Evolutionary conservation across 768 basidiomycete genomes (phyloP), one percentile per base, ranked within the genome.

Genomic region (Pholiota conissans): DNA sequence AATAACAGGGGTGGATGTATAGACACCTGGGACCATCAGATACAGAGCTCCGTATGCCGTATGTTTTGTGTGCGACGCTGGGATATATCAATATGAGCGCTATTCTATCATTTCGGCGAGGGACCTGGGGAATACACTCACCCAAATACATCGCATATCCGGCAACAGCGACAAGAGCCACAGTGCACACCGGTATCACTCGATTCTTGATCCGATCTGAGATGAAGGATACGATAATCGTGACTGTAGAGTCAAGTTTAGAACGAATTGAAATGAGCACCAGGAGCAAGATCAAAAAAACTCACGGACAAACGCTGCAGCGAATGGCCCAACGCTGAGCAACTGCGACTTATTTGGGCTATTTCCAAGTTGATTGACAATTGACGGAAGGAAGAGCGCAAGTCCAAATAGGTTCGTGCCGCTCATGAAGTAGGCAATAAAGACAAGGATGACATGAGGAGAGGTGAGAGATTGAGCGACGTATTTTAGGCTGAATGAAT

Each of bases 271-370:
- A 28, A n/a, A 34, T 48, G 27, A n/a, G 1, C 20, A 40, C 0
- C 4, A n/a, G 5, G 10, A 28, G 14, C 30, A n/a, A 27, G 35
- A 20, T 24, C 27, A 27, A 14, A 24, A n/a, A n/a, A 1, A 61
- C 73, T 50, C 50, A 76, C 75, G 63, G 50, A 72, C 57, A 53
- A 75, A 76, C 0, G 68, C 73, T 16, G 64, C 68, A 16, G 66
- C 75, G 50, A 74, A 76, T 6, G 75, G 75, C 3, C 73, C 73
- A 6, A 75, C 75, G 39, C 72, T 74, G 22, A 76, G 65, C 11
- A 76, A 56, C 58, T 76, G 75, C 11, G 71, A 69, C 49, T 66
- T 65, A 39, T 63, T 68, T 1, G 71, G 59, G 32, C 67, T 72
- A 56, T 74, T 74, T 6, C 72, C 73, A 4, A 76, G 67, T 52